Percentiles rank a stretch among this genome's conserved stretches.
phyloP scores from a whole-genome alignment of 2,329 filamentous ascomycete species.

The Epichloe sp. region DNA sequence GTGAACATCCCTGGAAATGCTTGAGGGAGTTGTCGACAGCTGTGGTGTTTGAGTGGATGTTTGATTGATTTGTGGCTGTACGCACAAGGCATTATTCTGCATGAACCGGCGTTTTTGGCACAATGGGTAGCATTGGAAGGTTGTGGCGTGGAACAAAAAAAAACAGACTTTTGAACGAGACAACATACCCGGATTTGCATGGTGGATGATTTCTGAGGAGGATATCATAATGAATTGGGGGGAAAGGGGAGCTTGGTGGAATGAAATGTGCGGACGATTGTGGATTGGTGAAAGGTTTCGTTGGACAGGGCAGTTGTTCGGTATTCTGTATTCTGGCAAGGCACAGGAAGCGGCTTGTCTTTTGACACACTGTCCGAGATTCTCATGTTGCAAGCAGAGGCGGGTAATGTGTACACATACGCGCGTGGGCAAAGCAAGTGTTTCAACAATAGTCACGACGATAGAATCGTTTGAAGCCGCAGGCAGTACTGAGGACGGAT shows the following conservation, averaged over 20 bases:
- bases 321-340: background rate
- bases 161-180: conserved; percentile 7
- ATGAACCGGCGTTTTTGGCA: conserved; percentile 14
- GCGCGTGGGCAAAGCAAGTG: background rate
- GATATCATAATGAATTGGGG: conserved; percentile 8
- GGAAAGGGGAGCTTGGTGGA: background rate
- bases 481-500: no score
- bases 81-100: conserved; percentile 12
- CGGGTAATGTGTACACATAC: background rate
- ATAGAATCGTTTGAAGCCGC: background rate
- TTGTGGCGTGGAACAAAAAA: conserved; percentile 8
- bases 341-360: no score
- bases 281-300: background rate
- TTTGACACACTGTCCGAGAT: background rate
- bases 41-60: background rate
- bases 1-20: background rate
- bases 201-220: conserved; percentile 8
- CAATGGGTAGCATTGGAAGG: conserved; percentile 10
- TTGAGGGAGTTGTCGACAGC: background rate
- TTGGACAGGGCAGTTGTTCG: background rate
- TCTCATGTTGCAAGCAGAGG: background rate
- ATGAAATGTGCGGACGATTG: background rate
- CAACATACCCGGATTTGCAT: conserved; percentile 17
- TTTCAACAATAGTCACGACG: background rate
- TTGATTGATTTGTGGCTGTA: conserved; percentile 6